phyloP scores from a whole-genome alignment of 768 basidiomycete genomes.

The Lactifluus piperatus region DNA sequence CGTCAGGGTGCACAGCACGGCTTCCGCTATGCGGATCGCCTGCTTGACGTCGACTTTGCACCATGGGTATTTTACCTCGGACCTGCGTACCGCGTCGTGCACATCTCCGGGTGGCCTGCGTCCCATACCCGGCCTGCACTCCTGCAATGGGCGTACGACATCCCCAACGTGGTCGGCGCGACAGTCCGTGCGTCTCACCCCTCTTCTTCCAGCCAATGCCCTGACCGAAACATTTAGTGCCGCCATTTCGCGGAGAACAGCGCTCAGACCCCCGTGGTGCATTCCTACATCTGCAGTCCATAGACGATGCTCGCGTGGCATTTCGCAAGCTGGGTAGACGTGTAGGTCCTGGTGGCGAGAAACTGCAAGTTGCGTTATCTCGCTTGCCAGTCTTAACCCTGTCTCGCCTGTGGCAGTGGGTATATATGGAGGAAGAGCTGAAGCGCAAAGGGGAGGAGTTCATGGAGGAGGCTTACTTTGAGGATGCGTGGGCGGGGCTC shows the following conservation, averaged over 20 bases:
- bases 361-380: background rate
- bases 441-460: background rate
- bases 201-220: too few species aligned
- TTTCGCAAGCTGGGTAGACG: background rate
- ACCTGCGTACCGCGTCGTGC: background rate
- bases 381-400: background rate
- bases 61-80: background rate
- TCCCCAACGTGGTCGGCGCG: background rate
- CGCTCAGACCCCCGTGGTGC: background rate
- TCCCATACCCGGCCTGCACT: background rate
- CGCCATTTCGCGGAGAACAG: background rate
- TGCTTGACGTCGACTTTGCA: constrained; percentile 9
- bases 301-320: background rate
- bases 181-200: background rate
- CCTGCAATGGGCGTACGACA: background rate
- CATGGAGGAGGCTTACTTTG: background rate
- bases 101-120: constrained; percentile 4
- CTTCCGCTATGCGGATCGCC: constrained; percentile 5
- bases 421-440: background rate
- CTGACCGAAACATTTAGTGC: background rate
- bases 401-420: background rate
- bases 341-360: background rate
- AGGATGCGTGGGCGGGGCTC: background rate
- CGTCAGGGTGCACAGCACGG: constrained; percentile 3
- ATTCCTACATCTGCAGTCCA: background rate